Conservation (phyloP, 495 filamentous ascomycete genomes). For the Tuber indicum region DNA sequence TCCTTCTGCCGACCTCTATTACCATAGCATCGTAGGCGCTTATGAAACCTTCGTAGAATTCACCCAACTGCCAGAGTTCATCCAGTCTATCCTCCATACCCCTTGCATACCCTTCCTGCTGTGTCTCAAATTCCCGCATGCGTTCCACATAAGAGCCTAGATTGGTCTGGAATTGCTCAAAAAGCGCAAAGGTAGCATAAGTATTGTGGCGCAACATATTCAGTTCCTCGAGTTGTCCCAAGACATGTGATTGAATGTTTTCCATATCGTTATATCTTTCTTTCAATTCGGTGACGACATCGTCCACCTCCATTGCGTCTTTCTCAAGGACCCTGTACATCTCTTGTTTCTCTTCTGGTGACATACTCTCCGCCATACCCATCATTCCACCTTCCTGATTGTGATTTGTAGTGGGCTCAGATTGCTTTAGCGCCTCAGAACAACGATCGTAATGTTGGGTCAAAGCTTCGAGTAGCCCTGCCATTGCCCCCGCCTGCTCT, state of each 20-base stretch:
- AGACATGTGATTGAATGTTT: constrained; percentile 52
- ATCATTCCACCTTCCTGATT: constrained; percentile 55
- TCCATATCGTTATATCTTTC: constrained; percentile 74
- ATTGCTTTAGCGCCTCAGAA: constrained; percentile 82
- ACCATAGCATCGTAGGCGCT: constrained; percentile 76
- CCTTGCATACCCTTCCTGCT: constrained; percentile 69
- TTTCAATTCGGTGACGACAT: constrained; percentile 78
- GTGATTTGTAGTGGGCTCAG: constrained; percentile 65
- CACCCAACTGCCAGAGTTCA: constrained; percentile 64
- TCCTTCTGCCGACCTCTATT: constrained; percentile 71
- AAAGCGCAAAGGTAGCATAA: constrained; percentile 55
- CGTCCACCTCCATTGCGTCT: constrained; percentile 81
- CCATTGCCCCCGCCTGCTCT: constrained; percentile 75
- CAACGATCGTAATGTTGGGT: constrained; percentile 94
- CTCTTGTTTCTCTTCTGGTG: constrained; percentile 66
- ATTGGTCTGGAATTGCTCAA: constrained; percentile 61
- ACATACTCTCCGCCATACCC: constrained; percentile 62
- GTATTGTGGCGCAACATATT: constrained; percentile 48
- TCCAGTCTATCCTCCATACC: constrained; percentile 59
- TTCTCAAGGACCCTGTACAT: constrained; percentile 76
- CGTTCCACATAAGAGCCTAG: constrained; percentile 63
- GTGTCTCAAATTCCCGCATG: constrained; percentile 60
- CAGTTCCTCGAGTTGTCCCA: constrained; percentile 54
- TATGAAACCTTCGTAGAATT: constrained; percentile 77
- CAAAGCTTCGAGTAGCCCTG: constrained; percentile 68